A percentile compares a stretch with the other conserved stretches of the same genome.
These are phyloP conservation scores for Botrytis porri DNA, from an alignment of 2,329 filamentous ascomycete genomes.

Conservation along the genomic window DNA sequence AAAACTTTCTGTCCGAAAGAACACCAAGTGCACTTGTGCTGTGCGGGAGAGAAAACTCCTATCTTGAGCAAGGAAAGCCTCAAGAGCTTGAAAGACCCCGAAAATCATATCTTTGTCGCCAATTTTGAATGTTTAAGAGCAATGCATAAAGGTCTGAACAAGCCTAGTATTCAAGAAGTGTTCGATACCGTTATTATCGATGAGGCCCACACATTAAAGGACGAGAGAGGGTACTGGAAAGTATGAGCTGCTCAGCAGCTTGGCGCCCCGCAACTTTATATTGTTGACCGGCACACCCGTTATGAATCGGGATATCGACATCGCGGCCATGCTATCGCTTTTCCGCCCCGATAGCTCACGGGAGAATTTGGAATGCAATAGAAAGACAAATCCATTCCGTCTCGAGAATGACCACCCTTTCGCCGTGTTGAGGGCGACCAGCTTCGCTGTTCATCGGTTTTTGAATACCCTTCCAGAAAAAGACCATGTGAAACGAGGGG, in stretches of 20 bases:
- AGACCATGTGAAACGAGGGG: not conserved
- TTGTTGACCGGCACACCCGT: not conserved
- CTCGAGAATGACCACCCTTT: not conserved
- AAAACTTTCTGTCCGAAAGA: not conserved
- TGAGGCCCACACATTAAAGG: too few species aligned
- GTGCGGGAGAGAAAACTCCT: not conserved
- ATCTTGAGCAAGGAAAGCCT: not conserved
- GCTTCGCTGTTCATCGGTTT: not conserved
- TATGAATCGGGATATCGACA: not conserved
- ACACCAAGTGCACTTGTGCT: not conserved
- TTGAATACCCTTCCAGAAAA: not conserved
- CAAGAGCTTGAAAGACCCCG: not conserved
- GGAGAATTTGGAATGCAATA: not conserved
- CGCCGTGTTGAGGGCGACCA: not conserved
- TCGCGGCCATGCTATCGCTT: not conserved
- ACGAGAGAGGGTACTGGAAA: not conserved
- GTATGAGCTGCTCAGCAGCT: rapidly evolving
- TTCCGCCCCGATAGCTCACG: not conserved
- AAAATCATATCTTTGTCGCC: not conserved
- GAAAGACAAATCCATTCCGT: not conserved
- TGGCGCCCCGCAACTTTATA: not conserved
- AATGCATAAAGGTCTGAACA: not conserved
- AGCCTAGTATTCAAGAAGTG: not conserved
- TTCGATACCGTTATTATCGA: not conserved
- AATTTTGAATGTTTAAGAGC: not conserved